These are phyloP conservation scores for Saksenaea oblongispora DNA, from an alignment of 371 early-diverging fungal genomes.

Conservation along the genomic window DNA sequence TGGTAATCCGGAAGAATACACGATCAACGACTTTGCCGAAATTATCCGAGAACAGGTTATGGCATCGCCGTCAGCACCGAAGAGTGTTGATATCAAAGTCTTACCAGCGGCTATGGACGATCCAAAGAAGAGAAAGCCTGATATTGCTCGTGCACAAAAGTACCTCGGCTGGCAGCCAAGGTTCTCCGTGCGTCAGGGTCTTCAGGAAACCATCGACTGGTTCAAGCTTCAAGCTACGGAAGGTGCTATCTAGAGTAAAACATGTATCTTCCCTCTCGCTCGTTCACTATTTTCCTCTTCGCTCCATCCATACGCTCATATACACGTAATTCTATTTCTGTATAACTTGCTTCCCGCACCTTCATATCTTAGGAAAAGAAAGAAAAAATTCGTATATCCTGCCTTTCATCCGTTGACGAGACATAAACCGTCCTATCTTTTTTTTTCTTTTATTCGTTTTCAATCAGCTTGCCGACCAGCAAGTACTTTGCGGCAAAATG, in stretches of 20 bases:
- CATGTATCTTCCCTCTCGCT: not conserved
- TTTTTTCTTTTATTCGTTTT: constrained; percentile 36
- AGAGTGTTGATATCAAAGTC: constrained; percentile 62
- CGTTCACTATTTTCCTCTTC: too few relatives aligned
- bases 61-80: constrained; percentile 26
- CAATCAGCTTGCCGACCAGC: constrained; percentile 73
- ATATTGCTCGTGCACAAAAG: constrained; percentile 71
- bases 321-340: too few relatives aligned
- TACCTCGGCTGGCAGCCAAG: constrained; percentile 77
- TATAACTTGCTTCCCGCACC: too few relatives aligned
- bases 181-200: constrained; percentile 77
- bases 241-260: constrained; percentile 24
- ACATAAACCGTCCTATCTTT: not conserved
- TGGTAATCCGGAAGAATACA: constrained; percentile 89
- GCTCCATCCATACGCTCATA: too few relatives aligned
- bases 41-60: constrained; percentile 73
- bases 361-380: not conserved
- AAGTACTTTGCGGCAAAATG: constrained; percentile 77
- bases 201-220: constrained; percentile 87
- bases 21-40: constrained; percentile 80
- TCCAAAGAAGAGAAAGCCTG: constrained; percentile 81
- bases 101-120: constrained; percentile 78
- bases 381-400: not conserved
- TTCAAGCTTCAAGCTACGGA: constrained; percentile 56
- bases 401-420: not conserved